These are phyloP conservation scores for Lasiosphaeria miniovina DNA, from an alignment of 495 filamentous ascomycete genomes.

Conservation along the genomic window DNA sequence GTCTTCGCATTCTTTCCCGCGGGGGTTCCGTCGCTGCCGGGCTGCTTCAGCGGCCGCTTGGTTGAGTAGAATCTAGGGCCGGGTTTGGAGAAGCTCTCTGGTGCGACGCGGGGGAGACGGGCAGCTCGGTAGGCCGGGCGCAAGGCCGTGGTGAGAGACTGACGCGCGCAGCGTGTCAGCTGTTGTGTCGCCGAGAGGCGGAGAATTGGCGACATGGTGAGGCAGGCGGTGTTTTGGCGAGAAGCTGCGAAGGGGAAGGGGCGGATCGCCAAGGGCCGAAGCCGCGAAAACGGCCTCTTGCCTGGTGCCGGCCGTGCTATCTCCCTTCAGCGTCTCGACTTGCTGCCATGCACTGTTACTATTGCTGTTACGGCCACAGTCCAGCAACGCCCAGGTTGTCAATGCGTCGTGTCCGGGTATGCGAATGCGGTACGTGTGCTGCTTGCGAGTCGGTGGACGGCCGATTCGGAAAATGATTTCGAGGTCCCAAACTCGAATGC, in stretches of 20 bases:
- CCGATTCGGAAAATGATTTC: too few species aligned
- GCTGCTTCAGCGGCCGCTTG: slow-evolving; percentile 9
- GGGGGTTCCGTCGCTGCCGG: slow-evolving; percentile 7
- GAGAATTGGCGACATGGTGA: not conserved
- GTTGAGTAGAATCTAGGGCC: slow-evolving; percentile 27
- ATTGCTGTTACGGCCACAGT: too few species aligned
- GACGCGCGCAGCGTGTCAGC: slow-evolving; percentile 1
- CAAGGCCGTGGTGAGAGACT: not conserved
- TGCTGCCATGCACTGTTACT: slow-evolving; percentile 14
- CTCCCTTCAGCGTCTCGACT: slow-evolving; percentile 11
- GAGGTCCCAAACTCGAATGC: too few species aligned
- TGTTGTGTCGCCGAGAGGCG: not conserved
- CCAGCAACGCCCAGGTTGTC: too few species aligned
- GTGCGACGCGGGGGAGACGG: slow-evolving; percentile 6
- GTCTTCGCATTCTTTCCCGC: slow-evolving; percentile 2
- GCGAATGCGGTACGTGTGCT: too few species aligned
- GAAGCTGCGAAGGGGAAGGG: slow-evolving; percentile 2
- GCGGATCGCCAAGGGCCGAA: not conserved
- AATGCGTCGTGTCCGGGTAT: too few species aligned
- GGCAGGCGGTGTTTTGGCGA: slow-evolving; percentile 1
- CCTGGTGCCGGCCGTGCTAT: slow-evolving; percentile 15
- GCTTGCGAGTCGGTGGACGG: too few species aligned
- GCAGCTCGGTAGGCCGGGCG: not conserved
- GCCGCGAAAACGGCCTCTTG: slow-evolving; percentile 15
- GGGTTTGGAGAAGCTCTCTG: slow-evolving; percentile 10